These are phyloP conservation scores for Cicer arietinum DNA, from an alignment of 306 rosid species.

Conservation along the genomic window DNA sequence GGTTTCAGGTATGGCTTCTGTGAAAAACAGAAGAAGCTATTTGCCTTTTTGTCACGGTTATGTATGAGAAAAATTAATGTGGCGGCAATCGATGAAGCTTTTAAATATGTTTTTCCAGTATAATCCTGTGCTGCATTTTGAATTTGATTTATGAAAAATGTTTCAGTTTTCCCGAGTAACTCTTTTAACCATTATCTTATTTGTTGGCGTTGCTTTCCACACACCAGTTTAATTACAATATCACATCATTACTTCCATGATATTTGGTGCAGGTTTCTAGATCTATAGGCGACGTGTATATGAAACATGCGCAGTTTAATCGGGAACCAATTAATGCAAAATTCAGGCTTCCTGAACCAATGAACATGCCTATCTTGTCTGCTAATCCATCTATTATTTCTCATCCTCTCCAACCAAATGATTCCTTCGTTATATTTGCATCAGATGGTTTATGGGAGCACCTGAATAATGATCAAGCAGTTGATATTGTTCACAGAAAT, in stretches of 20 bases:
- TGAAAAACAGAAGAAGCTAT: constrained; percentile 11
- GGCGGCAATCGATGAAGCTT: constrained; percentile 7
- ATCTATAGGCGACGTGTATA: constrained; percentile 88
- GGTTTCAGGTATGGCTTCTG: constrained; percentile 21
- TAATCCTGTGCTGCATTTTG: constrained; percentile 3
- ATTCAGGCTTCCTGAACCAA: constrained; percentile 90
- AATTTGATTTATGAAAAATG: constrained; percentile 13
- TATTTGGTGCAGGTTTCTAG: constrained; percentile 82
- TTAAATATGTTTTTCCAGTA: constrained; percentile 18
- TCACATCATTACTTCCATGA: constrained; percentile 13
- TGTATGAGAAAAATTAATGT: constrained; percentile 17
- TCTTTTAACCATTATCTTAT: constrained; percentile 34
- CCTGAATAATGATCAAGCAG: constrained; percentile 87
- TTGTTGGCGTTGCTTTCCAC: constrained; percentile 13
- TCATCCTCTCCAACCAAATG: constrained; percentile 82
- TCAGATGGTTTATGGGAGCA: constrained; percentile 99
- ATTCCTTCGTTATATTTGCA: constrained; percentile 96
- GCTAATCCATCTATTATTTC: constrained; percentile 79
- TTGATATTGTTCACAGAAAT: constrained; percentile 80
- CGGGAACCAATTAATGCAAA: constrained; percentile 70
- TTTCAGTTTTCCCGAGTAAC: constrained; percentile 31
- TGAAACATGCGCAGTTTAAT: constrained; percentile 82
- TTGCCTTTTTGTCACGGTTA: background rate
- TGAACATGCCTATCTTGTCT: constrained; percentile 79
- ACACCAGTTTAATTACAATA: constrained; percentile 7